phyloP scores from a whole-genome alignment of 345 rosid genomes.

The Pseudoturritis turrita region DNA sequence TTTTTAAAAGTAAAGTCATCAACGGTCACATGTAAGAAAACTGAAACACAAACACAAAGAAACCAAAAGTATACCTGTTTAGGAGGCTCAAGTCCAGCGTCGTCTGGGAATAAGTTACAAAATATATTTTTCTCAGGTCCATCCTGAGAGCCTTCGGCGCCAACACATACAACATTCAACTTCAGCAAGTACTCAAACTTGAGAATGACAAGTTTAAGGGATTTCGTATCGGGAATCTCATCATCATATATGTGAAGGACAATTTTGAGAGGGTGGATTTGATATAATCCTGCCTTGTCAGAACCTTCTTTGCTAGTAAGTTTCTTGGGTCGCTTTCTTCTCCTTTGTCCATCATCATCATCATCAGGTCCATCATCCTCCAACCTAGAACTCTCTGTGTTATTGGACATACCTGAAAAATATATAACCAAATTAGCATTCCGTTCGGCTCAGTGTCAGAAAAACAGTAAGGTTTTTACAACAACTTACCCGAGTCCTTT shows the following conservation, averaged over 20 bases:
- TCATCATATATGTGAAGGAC: conserved; percentile 67
- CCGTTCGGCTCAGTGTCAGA: not conserved
- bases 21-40: not conserved
- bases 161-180: conserved; percentile 81
- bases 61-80: conserved; percentile 51
- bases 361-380: conserved; percentile 88
- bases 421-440: conserved; percentile 7
- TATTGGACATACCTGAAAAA: conserved; percentile 50
- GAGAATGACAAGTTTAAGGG: conserved; percentile 61
- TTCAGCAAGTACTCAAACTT: conserved; percentile 81
- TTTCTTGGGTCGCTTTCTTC: conserved; percentile 88
- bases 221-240: conserved; percentile 57
- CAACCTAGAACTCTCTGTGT: conserved; percentile 57
- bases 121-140: conserved; percentile 66
- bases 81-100: conserved; percentile 83
- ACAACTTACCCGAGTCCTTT: conserved; percentile 55
- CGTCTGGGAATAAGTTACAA: conserved; percentile 89
- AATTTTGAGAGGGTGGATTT: conserved; percentile 73
- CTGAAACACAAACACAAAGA: not conserved
- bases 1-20: not conserved
- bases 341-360: conserved; percentile 89
- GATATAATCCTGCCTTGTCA: conserved; percentile 69
- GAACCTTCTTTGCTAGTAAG: conserved; percentile 41
- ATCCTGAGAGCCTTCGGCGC: conserved; percentile 66
- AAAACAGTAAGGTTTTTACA: not conserved